Evolutionary conservation across 2,329 filamentous ascomycete species (phyloP).

Genomic region (Trichophyton benhamiae): DNA sequence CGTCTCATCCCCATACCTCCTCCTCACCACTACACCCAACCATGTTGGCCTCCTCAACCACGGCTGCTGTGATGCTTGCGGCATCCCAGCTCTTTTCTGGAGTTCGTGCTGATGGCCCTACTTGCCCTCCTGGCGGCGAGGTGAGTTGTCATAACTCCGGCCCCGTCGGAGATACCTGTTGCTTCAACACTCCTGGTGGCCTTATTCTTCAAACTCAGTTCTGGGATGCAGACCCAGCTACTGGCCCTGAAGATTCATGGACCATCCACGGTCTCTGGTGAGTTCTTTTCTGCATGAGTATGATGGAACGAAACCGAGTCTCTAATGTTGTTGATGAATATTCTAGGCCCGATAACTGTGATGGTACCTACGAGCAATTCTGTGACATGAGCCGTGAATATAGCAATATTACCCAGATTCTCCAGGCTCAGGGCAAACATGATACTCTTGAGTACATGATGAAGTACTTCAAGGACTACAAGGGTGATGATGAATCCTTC

Average conservation of each 20-base stretch:
- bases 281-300: constrained; percentile 10
- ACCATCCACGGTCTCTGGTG: constrained; percentile 48
- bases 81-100: constrained; percentile 1
- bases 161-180: constrained; percentile 40
- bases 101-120: constrained; percentile 12
- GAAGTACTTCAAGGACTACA: constrained; percentile 48
- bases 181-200: constrained; percentile 48
- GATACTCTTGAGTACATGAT: constrained; percentile 46
- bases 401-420: constrained; percentile 45
- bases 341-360: constrained; percentile 40
- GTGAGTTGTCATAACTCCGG: constrained; percentile 46
- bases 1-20: background rate
- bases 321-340: background rate
- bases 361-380: constrained; percentile 44
- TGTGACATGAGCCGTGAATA: constrained; percentile 45
- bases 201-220: constrained; percentile 48
- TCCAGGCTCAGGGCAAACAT: constrained; percentile 37
- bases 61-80: background rate
- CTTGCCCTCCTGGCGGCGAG: constrained; percentile 27
- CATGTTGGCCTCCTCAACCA: background rate
- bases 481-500: constrained; percentile 44
- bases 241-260: constrained; percentile 45
- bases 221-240: constrained; percentile 46
- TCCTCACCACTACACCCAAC: background rate
- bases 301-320: background rate